phyloP scores from a whole-genome alignment of 2,329 filamentous ascomycete species.

The Fusarium duplospermum region DNA sequence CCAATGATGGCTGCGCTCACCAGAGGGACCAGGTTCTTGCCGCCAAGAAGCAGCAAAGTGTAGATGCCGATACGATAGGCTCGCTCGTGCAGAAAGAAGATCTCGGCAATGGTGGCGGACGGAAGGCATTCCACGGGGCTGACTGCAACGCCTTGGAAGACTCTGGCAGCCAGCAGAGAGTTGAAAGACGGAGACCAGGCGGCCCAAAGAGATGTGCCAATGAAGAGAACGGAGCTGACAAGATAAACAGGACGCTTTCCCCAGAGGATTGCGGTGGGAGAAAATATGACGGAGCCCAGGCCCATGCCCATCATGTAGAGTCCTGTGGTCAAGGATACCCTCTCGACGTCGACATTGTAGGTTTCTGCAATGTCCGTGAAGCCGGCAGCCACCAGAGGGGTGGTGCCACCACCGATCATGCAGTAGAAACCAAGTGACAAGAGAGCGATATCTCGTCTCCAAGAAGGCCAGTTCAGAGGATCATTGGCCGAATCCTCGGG shows the following conservation, averaged over 20 bases:
- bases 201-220: conserved; percentile 83
- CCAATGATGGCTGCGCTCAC: conserved; percentile 89
- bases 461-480: conserved; percentile 89
- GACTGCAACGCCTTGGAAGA: conserved; percentile 89
- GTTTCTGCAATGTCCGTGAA: conserved; percentile 82
- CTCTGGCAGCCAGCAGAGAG: conserved; percentile 82
- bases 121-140: conserved; percentile 93
- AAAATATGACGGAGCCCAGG: conserved; percentile 83
- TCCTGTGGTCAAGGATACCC: conserved; percentile 88
- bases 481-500: conserved; percentile 92
- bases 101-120: conserved; percentile 93
- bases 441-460: conserved; percentile 83
- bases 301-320: conserved; percentile 95
- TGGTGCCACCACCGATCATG: conserved; percentile 93
- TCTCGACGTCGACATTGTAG: conserved; percentile 73
- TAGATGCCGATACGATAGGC: conserved; percentile 95
- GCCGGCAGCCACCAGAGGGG: conserved; percentile 87
- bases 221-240: conserved; percentile 79
- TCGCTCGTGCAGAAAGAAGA: conserved; percentile 94
- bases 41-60: conserved; percentile 86
- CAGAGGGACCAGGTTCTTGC: conserved; percentile 90
- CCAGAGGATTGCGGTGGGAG: conserved; percentile 89
- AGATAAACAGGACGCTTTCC: conserved; percentile 95
- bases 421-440: conserved; percentile 91
- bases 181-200: conserved; percentile 83